A percentile compares a stretch with the other conserved stretches of the same genome.
These are phyloP conservation scores for Hemisphaericaspora xylanilytica DNA, from an alignment of 1,139 yeast genomes.

Conservation along the genomic window DNA sequence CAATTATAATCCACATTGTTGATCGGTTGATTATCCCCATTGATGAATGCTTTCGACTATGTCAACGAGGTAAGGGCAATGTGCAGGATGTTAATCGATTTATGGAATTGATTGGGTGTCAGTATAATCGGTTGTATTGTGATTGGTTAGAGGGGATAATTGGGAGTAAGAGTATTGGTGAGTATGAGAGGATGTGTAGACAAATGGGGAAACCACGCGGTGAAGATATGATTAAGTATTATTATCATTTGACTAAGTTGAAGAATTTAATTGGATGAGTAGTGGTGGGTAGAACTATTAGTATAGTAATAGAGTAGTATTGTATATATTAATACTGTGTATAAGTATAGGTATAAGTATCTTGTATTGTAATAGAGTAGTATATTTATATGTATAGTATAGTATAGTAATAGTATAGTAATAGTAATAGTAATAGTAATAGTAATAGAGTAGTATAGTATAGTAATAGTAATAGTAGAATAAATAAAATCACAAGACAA, in stretches of 20 bases:
- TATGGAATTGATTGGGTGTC: slow-evolving; percentile 14
- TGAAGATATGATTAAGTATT: slow-evolving; percentile 13
- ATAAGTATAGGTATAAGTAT: too few relatives aligned
- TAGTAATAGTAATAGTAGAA: too few relatives aligned
- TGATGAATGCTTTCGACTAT: slow-evolving; percentile 12
- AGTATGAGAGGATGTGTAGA: slow-evolving; percentile 12
- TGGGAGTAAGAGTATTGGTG: slow-evolving; percentile 10
- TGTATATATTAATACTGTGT: too few relatives aligned
- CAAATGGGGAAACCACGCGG: slow-evolving; percentile 9
- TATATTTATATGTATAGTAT: too few relatives aligned
- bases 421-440: too few relatives aligned
- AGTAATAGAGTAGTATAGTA: too few relatives aligned
- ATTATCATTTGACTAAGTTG: slow-evolving; percentile 14
- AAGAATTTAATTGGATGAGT: slow-evolving; percentile 11
- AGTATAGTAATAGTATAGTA: too few relatives aligned
- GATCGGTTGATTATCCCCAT: slow-evolving; percentile 13
- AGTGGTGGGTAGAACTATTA: too few relatives aligned
- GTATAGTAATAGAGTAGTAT: too few relatives aligned
- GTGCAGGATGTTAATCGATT: slow-evolving; percentile 10
- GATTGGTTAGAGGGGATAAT: slow-evolving; percentile 15
- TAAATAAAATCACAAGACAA: too few relatives aligned
- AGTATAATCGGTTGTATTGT: slow-evolving; percentile 14
- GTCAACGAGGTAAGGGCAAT: slow-evolving; percentile 9
- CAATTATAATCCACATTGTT: slow-evolving; percentile 11
- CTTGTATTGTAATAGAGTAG: too few relatives aligned